Evolutionary conservation across 139 green algal genomes (phyloP), one percentile per base, ranked within the genome.

Genomic region (Tetraselmis chui): DNA sequence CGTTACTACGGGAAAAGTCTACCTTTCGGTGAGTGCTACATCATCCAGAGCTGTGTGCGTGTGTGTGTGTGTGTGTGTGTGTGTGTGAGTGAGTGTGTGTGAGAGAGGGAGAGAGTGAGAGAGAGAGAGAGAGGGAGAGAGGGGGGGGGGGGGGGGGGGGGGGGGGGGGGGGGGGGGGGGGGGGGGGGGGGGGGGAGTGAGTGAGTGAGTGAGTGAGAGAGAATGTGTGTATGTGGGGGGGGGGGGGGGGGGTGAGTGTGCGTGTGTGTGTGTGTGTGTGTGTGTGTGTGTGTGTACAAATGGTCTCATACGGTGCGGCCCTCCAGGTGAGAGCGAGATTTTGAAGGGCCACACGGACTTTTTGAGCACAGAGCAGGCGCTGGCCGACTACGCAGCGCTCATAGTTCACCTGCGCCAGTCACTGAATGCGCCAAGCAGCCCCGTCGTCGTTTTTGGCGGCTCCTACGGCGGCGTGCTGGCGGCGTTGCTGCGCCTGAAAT

Each of bases 401-500:
- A 83, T 96, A 0, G 59, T 27, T 25, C 87, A 93, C 77, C 22
- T 95, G 0, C 88, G 90, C 77, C 18, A 79, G 0, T 23, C 83
- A 74, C 80, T 86, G 2, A 85, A 82, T 27, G 82, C 82, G 0
- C 18, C 59, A 0, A 83, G 84, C 29, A 83, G 76, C 28, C 88
- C 93, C 1, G 84, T 97, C 74, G 89, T 96, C 59, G 88, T 85
- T 0, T 98, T 98, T 85, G 94, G 95, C 1, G 95, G 94, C 29
- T 92, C 84, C 29, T 97, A 97, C 83, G 95, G 94, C 24, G 94
- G 92, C 77, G 96, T 97, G 94, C 87, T 97, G n/a, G 90, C 92
- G 0, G 88, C 91, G 22, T 97, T 91, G 92, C 87, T 96, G 59
- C 85, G 94, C 1, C 32, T 92, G 11, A 96, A 96, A 86, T 98